Evolutionary conservation across 352 stramenopile species (phyloP), one percentile per base, ranked within the genome.

Genomic region (Globisporangium viniferum): DNA sequence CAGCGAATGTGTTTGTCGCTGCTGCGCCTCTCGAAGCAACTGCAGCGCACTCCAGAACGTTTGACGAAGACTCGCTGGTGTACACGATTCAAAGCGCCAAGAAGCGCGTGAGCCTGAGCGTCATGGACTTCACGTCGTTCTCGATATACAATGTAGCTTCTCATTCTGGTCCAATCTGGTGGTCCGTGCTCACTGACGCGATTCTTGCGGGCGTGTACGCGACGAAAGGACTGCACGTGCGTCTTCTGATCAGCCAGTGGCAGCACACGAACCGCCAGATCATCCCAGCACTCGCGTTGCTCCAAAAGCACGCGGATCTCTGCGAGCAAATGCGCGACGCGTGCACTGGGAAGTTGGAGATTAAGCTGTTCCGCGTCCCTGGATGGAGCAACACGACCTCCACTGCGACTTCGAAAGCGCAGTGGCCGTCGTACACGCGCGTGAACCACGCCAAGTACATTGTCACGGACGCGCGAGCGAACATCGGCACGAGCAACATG

Each of bases 401-500:
- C 18, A 71, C 56, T 41, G n/a, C 61, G 33, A 53, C 12, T 5
- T 46, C 53, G 22, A 82, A 77, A 60, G 73, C 67, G 24, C 53
- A 20, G 12, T 92, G 83, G 81, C 88, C 88, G 20, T 70, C 77
- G 33, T 93, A 81, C 70, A 90, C 84, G n/a, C 81, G 86, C 5
- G 88, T 95, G 31, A 93, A 93, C 62, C 88, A 95, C 71, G 88
- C 83, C 55, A 95, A 95, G 75, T 94, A 88, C 62, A 90, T 95
- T 69, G 85, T 95, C 61, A 93, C 79, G 0, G 88, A 95, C 69
- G 44, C 67, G 65, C 84, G 84, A n/a, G 84, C 80, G 35, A 95
- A 95, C 68, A 73, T 95, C n/a, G 86, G 88, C 27, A 94, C 86
- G 39, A 94, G 86, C 67, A 95, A 95, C 72, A 93, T 93, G 83